Evolutionary conservation across 2,329 filamentous ascomycete genomes (phyloP).

Genomic region (Epichloe amarillans): DNA sequence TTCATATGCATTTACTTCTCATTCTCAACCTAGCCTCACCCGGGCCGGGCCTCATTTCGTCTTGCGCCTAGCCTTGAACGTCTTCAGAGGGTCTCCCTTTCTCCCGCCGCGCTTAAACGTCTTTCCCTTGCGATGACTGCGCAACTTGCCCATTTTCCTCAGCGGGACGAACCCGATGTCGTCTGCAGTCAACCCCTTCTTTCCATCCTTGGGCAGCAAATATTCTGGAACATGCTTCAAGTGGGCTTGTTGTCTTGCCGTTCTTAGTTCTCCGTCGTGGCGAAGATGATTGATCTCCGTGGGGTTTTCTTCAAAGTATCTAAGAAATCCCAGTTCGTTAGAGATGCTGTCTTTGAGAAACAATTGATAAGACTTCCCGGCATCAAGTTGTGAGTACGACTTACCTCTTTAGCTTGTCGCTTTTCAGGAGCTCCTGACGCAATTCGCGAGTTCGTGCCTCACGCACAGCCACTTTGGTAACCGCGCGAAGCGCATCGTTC

Average conservation of each 20-base stretch:
- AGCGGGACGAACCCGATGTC: conserved; percentile 68
- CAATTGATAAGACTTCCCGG: neutral
- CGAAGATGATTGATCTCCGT: conserved; percentile 74
- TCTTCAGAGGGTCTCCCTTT: conserved; percentile 76
- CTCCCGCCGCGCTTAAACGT: conserved; percentile 23
- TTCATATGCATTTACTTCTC: neutral
- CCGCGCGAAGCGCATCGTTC: conserved; percentile 78
- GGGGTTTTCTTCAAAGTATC: conserved; percentile 93
- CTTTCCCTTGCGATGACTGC: conserved; percentile 30
- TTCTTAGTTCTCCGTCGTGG: conserved; percentile 78
- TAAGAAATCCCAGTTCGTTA: conserved; percentile 7
- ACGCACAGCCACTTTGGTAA: conserved; percentile 79
- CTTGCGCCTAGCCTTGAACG: conserved; percentile 57
- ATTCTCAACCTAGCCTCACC: neutral
- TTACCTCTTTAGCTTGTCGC: conserved; percentile 73
- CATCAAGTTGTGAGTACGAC: neutral
- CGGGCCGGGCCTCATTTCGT: conserved; percentile 15
- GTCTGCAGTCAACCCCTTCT: conserved; percentile 50
- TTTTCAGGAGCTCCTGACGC: conserved; percentile 79
- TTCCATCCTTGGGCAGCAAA: conserved; percentile 65
- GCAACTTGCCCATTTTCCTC: conserved; percentile 38
- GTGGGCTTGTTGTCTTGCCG: conserved; percentile 75
- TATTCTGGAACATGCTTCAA: conserved; percentile 93
- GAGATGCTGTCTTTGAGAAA: neutral
- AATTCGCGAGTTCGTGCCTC: conserved; percentile 84